Base-by-base conservation (phyloP, 2,329 filamentous ascomycete genomes). In the Helicocarpus griseus region DNA sequence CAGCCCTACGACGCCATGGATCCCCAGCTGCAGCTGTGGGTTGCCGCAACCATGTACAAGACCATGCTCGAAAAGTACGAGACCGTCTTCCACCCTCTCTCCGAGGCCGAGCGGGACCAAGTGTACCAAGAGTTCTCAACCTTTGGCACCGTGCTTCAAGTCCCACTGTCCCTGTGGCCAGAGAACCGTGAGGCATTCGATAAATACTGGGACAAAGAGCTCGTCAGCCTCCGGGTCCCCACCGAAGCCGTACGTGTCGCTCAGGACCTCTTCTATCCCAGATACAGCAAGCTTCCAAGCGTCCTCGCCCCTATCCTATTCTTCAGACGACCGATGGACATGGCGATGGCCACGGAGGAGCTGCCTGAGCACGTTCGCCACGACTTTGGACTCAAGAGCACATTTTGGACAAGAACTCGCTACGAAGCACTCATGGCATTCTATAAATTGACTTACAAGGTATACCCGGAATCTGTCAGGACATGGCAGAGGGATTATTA, bases 11-110 rank as follows among this genome's bases (percentile, higher is more conserved):
- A 55, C 28, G 53, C 55, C 6, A 35, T 50, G 24, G 55, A 57
- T 39, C 52, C 53, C 5, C 38, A 50, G 31, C 46, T 58, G 21
- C 55, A 57, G 44, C 49, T 57, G 1, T 58, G 56, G 56, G 48
- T 57, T 6, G 55, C 55, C 3, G 52, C 45, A n/a, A 57, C 53
- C 11, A 49, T 52, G 7, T 57, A 57, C 33, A 41, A 38, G 33
- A 33, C 50, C 8, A 49, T 53, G 45, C 14, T 56, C 7, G 22
- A 35, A 3, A 50, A 41, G 3, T 57, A 55, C 36, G 50, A 58
- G 24, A 17, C 52, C 22, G 38, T 55, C n/a, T 45, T 47, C 31
- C 43, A 53, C 46, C 47, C 35, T n/a, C 38, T 58, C 5, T 29
- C 53, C 31, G 49, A 51, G 5, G 11, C 41, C 7, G 51, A 50